phyloP scores from a whole-genome alignment of 768 basidiomycete species.

The Termitomyces heimii region DNA sequence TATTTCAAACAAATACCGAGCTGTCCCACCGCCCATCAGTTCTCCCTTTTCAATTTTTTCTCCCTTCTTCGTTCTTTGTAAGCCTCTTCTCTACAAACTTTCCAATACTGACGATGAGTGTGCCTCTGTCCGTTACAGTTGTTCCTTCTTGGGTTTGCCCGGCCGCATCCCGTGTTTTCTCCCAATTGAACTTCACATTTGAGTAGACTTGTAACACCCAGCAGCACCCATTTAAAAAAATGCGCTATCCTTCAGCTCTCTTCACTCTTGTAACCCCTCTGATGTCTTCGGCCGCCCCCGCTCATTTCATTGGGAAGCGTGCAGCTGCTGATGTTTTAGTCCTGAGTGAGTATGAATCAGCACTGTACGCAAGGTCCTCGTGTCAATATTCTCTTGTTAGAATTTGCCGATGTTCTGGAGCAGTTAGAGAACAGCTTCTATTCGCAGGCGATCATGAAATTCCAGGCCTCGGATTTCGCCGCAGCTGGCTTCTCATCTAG shows the following conservation, averaged over 20 bases:
- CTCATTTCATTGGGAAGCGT: conserved; percentile 34
- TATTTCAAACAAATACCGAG: conserved; percentile 28
- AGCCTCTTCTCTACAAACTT: conserved; percentile 9
- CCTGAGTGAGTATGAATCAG: conserved; percentile 41
- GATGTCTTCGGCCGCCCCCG: conserved; percentile 44
- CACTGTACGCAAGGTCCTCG: not conserved
- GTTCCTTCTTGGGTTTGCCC: conserved; percentile 61
- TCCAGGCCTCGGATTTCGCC: conserved; percentile 56
- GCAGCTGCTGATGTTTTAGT: conserved; percentile 47
- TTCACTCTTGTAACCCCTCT: conserved; percentile 37
- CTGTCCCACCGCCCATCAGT: conserved; percentile 3
- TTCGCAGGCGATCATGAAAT: conserved; percentile 55
- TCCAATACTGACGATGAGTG: conserved; percentile 2
- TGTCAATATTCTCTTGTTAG: conserved; percentile 26
- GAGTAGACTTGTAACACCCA: conserved; percentile 36
- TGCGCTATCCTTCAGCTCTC: conserved; percentile 42
- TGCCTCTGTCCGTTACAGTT: conserved; percentile 17
- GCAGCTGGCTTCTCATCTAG: conserved; percentile 57
- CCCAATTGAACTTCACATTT: conserved; percentile 28
- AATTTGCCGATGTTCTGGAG: conserved; percentile 73
- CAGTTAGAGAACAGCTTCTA: conserved; percentile 71
- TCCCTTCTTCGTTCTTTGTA: conserved; percentile 31
- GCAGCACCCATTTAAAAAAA: conserved; percentile 29
- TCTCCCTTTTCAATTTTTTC: conserved; percentile 19
- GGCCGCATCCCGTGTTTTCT: conserved; percentile 57